These are phyloP conservation scores for Lactifluus pinguis DNA, from an alignment of 768 basidiomycete species.

Conservation along the genomic window DNA sequence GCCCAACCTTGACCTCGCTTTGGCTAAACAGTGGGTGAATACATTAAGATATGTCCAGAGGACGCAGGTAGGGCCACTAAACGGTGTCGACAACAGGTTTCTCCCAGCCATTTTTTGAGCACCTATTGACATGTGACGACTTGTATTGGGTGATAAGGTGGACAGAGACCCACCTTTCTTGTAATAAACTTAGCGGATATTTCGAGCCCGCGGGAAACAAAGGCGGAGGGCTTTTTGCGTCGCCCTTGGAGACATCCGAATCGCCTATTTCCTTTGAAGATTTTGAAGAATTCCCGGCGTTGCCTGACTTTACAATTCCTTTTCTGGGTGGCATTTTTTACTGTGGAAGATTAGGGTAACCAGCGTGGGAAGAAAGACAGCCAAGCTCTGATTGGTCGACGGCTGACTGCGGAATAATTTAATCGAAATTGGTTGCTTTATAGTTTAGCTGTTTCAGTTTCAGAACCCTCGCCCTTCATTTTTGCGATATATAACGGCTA, in stretches of 20 bases:
- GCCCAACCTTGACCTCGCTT: constrained; percentile 44
- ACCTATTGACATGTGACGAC: constrained; percentile 35
- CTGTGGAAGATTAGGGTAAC: too few relatives aligned
- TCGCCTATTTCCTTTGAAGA: constrained; percentile 17
- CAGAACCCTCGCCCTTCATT: too few relatives aligned
- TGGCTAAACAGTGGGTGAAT: constrained; percentile 30
- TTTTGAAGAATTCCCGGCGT: constrained; percentile 82
- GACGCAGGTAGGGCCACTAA: constrained; percentile 16
- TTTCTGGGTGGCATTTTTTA: constrained; percentile 56
- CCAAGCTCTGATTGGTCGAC: too few relatives aligned
- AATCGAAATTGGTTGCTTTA: too few relatives aligned
- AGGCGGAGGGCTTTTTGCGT: constrained; percentile 36
- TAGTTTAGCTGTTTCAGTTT: too few relatives aligned
- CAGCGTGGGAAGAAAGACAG: too few relatives aligned
- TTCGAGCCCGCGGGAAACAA: constrained; percentile 83
- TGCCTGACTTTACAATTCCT: constrained; percentile 81
- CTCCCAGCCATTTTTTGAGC: constrained; percentile 87
- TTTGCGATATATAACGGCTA: too few relatives aligned
- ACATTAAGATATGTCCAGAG: not conserved
- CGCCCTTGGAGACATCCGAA: constrained; percentile 17
- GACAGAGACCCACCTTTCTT: constrained; percentile 51
- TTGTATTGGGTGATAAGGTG: not conserved
- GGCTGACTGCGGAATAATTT: too few relatives aligned
- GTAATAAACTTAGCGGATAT: constrained; percentile 66
- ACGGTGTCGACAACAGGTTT: constrained; percentile 75